A percentile compares a stretch with the other conserved stretches of the same genome.
Evolutionary conservation across 2,329 filamentous ascomycete species (phyloP).

Genomic region (Xylaria sp.): DNA sequence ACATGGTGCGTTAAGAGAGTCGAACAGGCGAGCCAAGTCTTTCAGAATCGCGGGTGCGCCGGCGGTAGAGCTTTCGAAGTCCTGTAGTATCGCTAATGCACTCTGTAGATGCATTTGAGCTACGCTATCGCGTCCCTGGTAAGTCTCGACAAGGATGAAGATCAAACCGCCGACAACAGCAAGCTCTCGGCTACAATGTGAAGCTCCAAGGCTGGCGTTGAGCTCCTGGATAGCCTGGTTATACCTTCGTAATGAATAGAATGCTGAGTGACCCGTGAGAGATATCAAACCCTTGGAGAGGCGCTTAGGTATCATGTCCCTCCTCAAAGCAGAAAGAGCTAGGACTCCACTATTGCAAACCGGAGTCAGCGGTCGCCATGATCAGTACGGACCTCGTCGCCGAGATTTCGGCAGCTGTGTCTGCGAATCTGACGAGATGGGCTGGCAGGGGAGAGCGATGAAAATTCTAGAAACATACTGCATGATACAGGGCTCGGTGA

Average conservation of each 20-base stretch:
- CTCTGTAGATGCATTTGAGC: neutral
- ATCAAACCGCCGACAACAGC: neutral
- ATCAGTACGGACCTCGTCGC: neutral
- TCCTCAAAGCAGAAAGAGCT: neutral
- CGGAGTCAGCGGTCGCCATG: neutral
- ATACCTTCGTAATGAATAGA: conserved; percentile 17
- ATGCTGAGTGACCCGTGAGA: conserved; percentile 5
- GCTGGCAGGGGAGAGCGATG: neutral
- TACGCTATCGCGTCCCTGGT: neutral
- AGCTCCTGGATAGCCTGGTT: conserved; percentile 21
- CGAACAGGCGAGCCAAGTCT: neutral
- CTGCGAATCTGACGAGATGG: neutral
- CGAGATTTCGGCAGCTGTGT: neutral
- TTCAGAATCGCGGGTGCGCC: neutral
- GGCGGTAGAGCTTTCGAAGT: neutral
- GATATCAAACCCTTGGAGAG: neutral
- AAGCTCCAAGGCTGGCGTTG: neutral
- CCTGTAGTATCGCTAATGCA: neutral
- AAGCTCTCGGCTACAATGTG: neutral
- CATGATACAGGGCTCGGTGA: conserved; percentile 21
- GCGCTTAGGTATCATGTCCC: neutral
- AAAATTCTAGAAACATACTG: conserved; percentile 3
- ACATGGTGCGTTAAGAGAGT: neutral
- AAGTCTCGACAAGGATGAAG: neutral
- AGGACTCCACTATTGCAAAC: neutral